Conservation (phyloP, 371 early-diverging fungal genomes). For the Mortierella sp. region DNA sequence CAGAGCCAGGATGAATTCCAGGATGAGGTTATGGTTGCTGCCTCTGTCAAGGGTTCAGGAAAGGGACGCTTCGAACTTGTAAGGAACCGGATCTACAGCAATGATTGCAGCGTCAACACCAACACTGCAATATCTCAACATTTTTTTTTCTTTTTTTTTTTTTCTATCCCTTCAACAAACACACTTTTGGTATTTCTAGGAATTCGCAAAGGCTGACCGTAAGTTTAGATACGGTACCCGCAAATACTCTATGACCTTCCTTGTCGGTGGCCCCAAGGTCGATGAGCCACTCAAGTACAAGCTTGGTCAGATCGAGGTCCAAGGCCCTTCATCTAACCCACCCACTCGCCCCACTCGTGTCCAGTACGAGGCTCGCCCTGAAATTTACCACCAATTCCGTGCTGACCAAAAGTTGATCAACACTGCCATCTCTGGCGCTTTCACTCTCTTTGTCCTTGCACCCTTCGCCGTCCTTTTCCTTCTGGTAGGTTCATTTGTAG, state of each 20-base stretch:
- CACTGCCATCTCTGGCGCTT: slow-evolving; percentile 66
- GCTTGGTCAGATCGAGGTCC: slow-evolving; percentile 50
- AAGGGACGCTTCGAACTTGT: slow-evolving; percentile 52
- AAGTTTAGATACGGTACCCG: slow-evolving; percentile 51
- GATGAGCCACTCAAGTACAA: slow-evolving; percentile 42
- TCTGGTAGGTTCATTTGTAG: slow-evolving; percentile 62
- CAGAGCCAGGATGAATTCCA: slow-evolving; percentile 52
- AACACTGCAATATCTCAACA: too few species aligned
- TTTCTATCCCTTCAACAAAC: neutral
- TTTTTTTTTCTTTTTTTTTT: neutral
- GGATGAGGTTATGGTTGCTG: slow-evolving; percentile 49
- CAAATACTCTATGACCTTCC: slow-evolving; percentile 50
- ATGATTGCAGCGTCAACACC: neutral
- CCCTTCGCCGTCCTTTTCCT: slow-evolving; percentile 74
- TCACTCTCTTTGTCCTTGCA: slow-evolving; percentile 67
- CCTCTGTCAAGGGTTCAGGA: slow-evolving; percentile 45
- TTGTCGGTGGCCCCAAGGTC: slow-evolving; percentile 49
- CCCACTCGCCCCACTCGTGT: slow-evolving; percentile 34
- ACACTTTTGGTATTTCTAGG: slow-evolving; percentile 11
- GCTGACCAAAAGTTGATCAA: slow-evolving; percentile 73
- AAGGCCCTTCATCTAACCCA: slow-evolving; percentile 34
- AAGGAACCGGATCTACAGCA: slow-evolving; percentile 13
- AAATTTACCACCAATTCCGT: slow-evolving; percentile 79
- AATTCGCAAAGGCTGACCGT: slow-evolving; percentile 31
- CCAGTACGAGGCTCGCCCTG: slow-evolving; percentile 64